Evolutionary conservation across 495 filamentous ascomycete species (phyloP), one percentile per base, ranked within the genome.

Genomic region (Halenospora varia): DNA sequence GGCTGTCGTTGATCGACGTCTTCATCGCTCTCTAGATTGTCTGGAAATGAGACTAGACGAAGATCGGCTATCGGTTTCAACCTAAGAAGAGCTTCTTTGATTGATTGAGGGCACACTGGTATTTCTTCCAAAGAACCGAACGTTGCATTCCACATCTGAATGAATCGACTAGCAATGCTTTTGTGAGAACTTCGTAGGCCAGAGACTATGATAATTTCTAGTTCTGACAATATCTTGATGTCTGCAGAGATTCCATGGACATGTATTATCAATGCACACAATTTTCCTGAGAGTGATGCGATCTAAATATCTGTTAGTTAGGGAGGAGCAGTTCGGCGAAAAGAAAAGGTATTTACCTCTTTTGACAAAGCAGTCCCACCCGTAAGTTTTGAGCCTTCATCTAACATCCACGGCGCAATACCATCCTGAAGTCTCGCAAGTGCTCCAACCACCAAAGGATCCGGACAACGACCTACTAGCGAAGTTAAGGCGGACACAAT

Each of bases 331-430:
- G 15, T 55, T 29, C 25, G 2, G 35, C 13, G 25, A 35, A 23
- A 17, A 46, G 17, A 42, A 47, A 20, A 0, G 29, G 19, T 0
- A 54, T 60, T 59, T 58, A 66, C 63, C 23, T 57, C 40, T 56
- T 59, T 40, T n/a, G 57, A 58, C n/a, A 61, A 26, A 17, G 51
- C 10, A 53, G 10, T 62, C 17, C 51, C 51, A 18, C 59, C 61
- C 35, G 10, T 24, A 1, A 62, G 15, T n/a, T 60, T 53, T 1
- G 22, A 22, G 13, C 52, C 45, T 6, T 61, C 45, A 60, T 91
- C 88, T 51, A 74, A 71, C 26, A 90, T 68, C 86, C 87, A 91
- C 4, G 73, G 57, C 2, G 73, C 62, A 26, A 89, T 62, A 1
- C 84, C 85, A 35, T 74, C 68, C 64, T 90, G 86, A n/a, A 84